These are phyloP conservation scores for Dryas octopetala DNA, from an alignment of 306 rosid species.

Conservation along the genomic window DNA sequence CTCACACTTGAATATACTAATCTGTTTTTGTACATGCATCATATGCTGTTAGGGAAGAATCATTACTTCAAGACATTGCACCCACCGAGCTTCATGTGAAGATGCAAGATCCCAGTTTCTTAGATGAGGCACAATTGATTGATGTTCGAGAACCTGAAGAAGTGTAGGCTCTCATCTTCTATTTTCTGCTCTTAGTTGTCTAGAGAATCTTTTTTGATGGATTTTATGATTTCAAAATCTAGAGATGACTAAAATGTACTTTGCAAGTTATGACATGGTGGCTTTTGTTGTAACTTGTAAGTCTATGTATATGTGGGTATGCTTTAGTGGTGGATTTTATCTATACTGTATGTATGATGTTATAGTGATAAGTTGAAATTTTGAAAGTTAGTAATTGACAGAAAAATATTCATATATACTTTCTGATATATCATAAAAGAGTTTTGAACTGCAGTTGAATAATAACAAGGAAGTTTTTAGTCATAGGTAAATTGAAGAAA, in stretches of 20 bases:
- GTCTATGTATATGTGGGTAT: neutral
- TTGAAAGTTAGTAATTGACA: neutral
- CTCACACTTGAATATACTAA: slow-evolving; percentile 20
- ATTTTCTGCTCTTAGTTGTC: neutral
- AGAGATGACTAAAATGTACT: neutral
- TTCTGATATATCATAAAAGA: neutral
- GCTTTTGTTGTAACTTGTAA: neutral
- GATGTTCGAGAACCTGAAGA: slow-evolving; percentile 78
- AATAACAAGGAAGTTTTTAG: neutral
- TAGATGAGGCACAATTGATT: slow-evolving; percentile 76
- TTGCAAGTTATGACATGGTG: neutral
- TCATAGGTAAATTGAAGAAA: neutral
- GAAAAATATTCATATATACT: too few species aligned
- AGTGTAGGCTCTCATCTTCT: slow-evolving; percentile 1
- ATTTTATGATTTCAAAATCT: neutral
- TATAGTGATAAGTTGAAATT: neutral
- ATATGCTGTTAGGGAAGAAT: slow-evolving; percentile 61
- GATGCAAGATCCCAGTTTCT: slow-evolving; percentile 70
- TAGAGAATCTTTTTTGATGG: neutral
- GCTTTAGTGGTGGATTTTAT: neutral
- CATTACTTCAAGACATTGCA: slow-evolving; percentile 69
- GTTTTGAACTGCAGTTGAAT: neutral
- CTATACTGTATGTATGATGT: neutral
- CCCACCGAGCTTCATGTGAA: slow-evolving; percentile 64
- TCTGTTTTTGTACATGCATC: slow-evolving; percentile 14